Conservation (phyloP, 1,284 basidiomycete genomes). For the Bjerkandera adusta region DNA sequence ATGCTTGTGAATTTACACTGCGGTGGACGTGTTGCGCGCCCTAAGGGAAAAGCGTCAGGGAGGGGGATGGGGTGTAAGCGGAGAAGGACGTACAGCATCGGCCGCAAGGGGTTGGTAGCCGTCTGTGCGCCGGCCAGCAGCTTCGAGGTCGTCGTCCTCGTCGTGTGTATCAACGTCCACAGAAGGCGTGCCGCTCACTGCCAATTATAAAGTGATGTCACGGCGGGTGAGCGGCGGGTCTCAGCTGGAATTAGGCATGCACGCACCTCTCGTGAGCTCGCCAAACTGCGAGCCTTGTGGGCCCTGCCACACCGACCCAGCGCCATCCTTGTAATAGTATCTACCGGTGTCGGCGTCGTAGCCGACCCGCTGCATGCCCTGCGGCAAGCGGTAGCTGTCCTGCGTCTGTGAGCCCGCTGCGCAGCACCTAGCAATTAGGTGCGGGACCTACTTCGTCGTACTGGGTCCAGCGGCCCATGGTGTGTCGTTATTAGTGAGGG, state of each 20-base stretch:
- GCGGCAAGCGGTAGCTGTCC: constrained; percentile 40
- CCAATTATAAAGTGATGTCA: not conserved
- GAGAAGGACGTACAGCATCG: constrained; percentile 45
- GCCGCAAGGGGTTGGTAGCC: constrained; percentile 55
- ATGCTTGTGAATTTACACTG: constrained; percentile 37
- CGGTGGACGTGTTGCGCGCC: constrained; percentile 29
- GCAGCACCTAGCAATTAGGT: no score
- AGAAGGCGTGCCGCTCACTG: constrained; percentile 25
- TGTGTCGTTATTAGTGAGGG: not conserved
- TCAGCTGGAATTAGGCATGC: constrained; percentile 4
- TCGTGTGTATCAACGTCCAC: constrained; percentile 18
- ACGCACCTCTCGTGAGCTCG: constrained; percentile 34
- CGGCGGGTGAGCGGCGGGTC: not conserved
- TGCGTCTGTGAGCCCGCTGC: constrained; percentile 15
- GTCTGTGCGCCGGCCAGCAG: constrained; percentile 44
- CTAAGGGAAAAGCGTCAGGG: constrained; percentile 3
- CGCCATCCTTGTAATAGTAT: constrained; percentile 34
- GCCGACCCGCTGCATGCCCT: constrained; percentile 41
- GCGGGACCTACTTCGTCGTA: constrained; percentile 35
- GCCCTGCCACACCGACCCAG: constrained; percentile 36
- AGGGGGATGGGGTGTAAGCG: constrained; percentile 4
- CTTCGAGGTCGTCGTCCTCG: constrained; percentile 53
- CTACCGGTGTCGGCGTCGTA: constrained; percentile 41
- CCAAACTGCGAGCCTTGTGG: constrained; percentile 34
- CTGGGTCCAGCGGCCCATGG: constrained; percentile 40